Evolutionary conservation across 169 alveolate species (phyloP).

Genomic region (Eimeria necatrix): DNA sequence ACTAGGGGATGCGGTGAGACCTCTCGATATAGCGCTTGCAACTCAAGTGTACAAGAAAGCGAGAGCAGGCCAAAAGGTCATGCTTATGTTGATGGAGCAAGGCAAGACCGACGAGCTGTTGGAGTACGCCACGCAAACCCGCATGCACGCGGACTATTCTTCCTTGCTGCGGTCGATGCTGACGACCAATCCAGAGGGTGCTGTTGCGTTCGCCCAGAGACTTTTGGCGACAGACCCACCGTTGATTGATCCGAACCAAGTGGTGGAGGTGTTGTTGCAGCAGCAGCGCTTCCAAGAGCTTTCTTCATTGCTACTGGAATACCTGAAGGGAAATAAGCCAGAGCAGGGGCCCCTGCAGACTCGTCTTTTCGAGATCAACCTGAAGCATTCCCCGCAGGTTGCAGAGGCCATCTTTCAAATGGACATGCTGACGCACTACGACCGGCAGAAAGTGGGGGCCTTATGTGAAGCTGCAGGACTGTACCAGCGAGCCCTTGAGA

Average conservation of each 20-base stretch:
- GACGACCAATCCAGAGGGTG: conserved; percentile 83
- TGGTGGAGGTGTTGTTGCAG: conserved; percentile 94
- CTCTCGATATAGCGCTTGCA: conserved; percentile 95
- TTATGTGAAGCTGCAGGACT: conserved; percentile 99
- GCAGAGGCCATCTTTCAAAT: conserved; percentile 98
- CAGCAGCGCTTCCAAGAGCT: conserved; percentile 97
- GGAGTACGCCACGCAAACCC: conserved; percentile 87
- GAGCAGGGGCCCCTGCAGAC: conserved; percentile 99
- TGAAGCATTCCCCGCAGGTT: conserved; percentile 94
- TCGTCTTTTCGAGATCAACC: conserved; percentile 97
- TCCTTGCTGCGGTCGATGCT: conserved; percentile 84
- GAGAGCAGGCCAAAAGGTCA: conserved; percentile 94
- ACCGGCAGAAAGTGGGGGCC: conserved; percentile 96
- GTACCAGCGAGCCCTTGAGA: conserved; percentile 97
- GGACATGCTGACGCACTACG: conserved; percentile 98
- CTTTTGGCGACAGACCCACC: conserved; percentile 83
- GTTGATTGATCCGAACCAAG: conserved; percentile 84
- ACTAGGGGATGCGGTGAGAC: conserved; percentile 97
- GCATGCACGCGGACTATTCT: conserved; percentile 85
- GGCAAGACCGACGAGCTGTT: conserved; percentile 95
- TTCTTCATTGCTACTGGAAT: conserved; percentile 98
- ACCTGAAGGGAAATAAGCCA: conserved; percentile 97
- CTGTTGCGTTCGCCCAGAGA: conserved; percentile 84
- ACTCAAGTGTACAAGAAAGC: conserved; percentile 94
- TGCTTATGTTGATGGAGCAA: conserved; percentile 95